Conservation (phyloP, 176 grass and related monocot genomes). For the Oryza meyeriana region DNA sequence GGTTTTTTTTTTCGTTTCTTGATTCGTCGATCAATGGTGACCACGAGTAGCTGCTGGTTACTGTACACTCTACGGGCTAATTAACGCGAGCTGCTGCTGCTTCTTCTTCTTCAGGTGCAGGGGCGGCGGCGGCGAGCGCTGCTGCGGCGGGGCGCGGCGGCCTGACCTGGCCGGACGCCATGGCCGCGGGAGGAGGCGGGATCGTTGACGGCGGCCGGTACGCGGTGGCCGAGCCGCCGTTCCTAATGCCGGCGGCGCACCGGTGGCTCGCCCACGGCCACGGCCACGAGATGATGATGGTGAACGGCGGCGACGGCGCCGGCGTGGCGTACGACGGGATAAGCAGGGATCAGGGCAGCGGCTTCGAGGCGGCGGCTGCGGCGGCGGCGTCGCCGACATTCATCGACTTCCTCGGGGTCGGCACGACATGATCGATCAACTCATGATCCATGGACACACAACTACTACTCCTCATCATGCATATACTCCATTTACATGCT, state of each 20-base stretch:
- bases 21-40: neutral
- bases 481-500: neutral
- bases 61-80: neutral
- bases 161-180: slow-evolving; percentile 13
- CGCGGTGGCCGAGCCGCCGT: neutral
- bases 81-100: neutral
- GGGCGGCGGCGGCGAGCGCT: slow-evolving; percentile 3
- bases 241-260: neutral
- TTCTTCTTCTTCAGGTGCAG: neutral
- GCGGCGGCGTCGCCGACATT: slow-evolving; percentile 49
- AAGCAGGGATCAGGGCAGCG: neutral
- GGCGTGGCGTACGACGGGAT: slow-evolving; percentile 13
- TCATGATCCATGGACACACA: neutral
- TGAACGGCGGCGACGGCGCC: neutral
- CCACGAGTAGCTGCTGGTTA: neutral
- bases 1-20: neutral
- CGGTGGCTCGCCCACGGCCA: neutral
- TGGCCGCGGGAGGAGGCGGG: neutral
- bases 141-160: neutral
- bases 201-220: neutral
- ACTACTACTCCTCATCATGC: neutral
- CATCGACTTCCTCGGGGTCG: slow-evolving; percentile 97
- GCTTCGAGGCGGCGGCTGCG: slow-evolving; percentile 1
- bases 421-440: slow-evolving; percentile 56
- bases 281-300: slow-evolving; percentile 19